Evolutionary conservation across 768 basidiomycete genomes (phyloP), one percentile per base, ranked within the genome.

Genomic region (Boletellus emodensis): DNA sequence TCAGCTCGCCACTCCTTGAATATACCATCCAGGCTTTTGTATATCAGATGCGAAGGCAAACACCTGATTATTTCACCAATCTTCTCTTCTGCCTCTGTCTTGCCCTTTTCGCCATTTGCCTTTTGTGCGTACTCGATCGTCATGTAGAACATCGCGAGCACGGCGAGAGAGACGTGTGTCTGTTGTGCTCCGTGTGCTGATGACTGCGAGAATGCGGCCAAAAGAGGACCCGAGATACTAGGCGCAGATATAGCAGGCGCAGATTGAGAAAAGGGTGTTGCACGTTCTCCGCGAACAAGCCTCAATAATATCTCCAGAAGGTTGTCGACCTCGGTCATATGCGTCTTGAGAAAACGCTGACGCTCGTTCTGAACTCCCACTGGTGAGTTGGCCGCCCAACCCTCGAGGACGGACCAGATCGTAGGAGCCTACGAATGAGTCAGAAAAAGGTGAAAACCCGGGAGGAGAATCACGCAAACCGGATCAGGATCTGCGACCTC

Each of bases 401-500:
- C 79, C 35, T 96, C 94, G 35, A 98, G 79, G 14, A 94, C 83
- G 14, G 87, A 90, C 78, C 85, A 84, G 36, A 97, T 87, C 4
- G 92, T 97, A 17, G 94, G 93, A 20, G 93, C 85, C 93, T 96
- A 18, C 14, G 17, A 57, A 52, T 38, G 47, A 14, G 26, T 60
- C 40, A 26, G 35, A 40, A 43, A 46, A n/a, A 3, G 4, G 15
- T 9, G 20, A 49, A 44, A 8, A 39, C 17, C 18, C n/a, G n/a
- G n/a, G 37, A 54, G 8, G 20, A n/a, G 18, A 36, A 51, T 36
- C 40, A 44, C 37, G 75, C 90, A 61, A 67, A 97, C 94, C 37
- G 92, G 90, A 72, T 99, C 96, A 50, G 96, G 95, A 74, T 98
- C 94, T 26, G 82, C 80, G 20, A 98, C 88, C 35, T 82, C 78